These are phyloP conservation scores for Mucor ambiguus DNA, from an alignment of 371 early-diverging fungal genomes.

Conservation along the genomic window DNA sequence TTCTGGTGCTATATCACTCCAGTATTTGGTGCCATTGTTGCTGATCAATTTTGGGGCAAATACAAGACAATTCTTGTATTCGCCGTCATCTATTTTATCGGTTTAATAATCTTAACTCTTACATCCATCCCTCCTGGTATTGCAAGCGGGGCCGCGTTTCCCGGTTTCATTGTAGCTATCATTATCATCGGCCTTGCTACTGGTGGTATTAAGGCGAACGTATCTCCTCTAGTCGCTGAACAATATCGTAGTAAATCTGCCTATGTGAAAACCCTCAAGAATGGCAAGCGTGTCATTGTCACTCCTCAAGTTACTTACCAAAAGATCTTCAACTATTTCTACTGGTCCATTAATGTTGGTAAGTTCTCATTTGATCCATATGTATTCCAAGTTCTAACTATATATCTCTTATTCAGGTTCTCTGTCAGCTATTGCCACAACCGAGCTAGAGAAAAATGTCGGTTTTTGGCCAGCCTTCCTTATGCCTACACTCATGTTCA, in stretches of 20 bases:
- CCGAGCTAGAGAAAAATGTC: constrained; percentile 55
- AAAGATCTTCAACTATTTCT: constrained; percentile 63
- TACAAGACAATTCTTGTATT: constrained; percentile 79
- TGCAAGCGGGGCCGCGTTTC: constrained; percentile 55
- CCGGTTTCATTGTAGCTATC: constrained; percentile 66
- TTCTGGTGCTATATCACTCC: constrained; percentile 84
- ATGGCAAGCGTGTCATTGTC: constrained; percentile 45
- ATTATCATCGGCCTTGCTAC: constrained; percentile 70
- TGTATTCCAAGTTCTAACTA: too few species aligned
- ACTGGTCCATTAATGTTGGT: constrained; percentile 78
- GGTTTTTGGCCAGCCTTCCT: constrained; percentile 73
- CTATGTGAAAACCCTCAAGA: constrained; percentile 28
- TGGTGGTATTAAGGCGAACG: constrained; percentile 58
- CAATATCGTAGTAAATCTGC: constrained; percentile 42
- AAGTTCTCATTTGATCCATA: too few species aligned
- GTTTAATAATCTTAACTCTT: constrained; percentile 66
- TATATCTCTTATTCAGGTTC: constrained; percentile 45
- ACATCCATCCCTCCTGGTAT: constrained; percentile 61
- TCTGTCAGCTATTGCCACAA: constrained; percentile 64
- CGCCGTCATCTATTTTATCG: constrained; percentile 64
- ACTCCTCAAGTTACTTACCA: constrained; percentile 56
- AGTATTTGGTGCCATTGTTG: constrained; percentile 77
- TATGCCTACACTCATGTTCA: constrained; percentile 71
- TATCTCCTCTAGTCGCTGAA: constrained; percentile 55
- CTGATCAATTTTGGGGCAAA: constrained; percentile 84